Evolutionary conservation across 1,284 basidiomycete species (phyloP).

Genomic region (Mrakiaceae sp.): DNA sequence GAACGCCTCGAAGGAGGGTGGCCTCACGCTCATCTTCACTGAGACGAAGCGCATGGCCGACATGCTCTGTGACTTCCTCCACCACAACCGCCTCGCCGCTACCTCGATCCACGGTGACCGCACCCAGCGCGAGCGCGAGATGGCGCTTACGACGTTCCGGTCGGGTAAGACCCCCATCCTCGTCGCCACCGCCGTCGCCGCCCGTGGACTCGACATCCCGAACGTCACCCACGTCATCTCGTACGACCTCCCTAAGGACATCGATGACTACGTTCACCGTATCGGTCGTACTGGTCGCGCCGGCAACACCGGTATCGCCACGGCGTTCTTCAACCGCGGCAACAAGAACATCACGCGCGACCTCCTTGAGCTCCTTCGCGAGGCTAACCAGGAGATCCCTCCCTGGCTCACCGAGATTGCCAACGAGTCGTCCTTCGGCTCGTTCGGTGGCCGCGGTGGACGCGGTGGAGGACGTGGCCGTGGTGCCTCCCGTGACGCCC

Average conservation of each 20-base stretch:
- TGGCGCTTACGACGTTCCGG: constrained; percentile 89
- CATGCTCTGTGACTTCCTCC: constrained; percentile 92
- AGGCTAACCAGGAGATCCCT: constrained; percentile 94
- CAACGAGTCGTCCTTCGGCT: constrained; percentile 64
- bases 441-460: constrained; percentile 50
- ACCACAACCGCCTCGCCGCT: constrained; percentile 69
- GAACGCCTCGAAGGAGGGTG: constrained; percentile 40
- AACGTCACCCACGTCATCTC: constrained; percentile 93
- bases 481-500: constrained; percentile 28
- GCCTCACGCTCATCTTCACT: constrained; percentile 92
- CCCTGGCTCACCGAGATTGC: constrained; percentile 82
- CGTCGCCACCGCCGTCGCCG: constrained; percentile 96
- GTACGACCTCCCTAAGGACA: constrained; percentile 86
- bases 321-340: constrained; percentile 85
- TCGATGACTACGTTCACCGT: constrained; percentile 97
- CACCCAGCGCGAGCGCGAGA: constrained; percentile 94
- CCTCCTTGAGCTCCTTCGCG: constrained; percentile 81
- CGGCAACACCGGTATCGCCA: constrained; percentile 92
- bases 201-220: constrained; percentile 97
- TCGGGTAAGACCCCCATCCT: constrained; percentile 89
- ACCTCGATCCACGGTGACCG: constrained; percentile 98
- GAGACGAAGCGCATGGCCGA: constrained; percentile 99
- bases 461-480: constrained; percentile 41
- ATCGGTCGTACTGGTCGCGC: constrained; percentile 99
- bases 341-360: constrained; percentile 88